phyloP scores from a whole-genome alignment of 495 filamentous ascomycete genomes.

The Letharia lupina region DNA sequence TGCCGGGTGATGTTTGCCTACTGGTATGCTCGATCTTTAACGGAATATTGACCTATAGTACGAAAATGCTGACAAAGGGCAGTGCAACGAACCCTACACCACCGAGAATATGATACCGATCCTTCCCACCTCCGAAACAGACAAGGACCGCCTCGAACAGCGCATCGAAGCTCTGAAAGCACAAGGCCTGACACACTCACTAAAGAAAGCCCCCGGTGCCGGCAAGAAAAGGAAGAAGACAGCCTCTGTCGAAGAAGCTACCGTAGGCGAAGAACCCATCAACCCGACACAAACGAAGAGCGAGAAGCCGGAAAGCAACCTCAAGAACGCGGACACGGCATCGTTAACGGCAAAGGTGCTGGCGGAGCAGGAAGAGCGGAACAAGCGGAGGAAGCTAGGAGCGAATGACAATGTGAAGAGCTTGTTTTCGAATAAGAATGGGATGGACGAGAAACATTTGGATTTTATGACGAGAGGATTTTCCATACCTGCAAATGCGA shows the following conservation, averaged over 20 bases:
- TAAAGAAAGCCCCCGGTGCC: slow-evolving; percentile 67
- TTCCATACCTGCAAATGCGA: slow-evolving; percentile 44
- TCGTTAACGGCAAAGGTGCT: slow-evolving; percentile 76
- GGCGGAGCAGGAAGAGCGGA: slow-evolving; percentile 72
- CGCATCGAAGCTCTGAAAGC: slow-evolving; percentile 58
- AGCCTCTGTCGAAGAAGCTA: slow-evolving; percentile 25
- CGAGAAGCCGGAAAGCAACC: slow-evolving; percentile 38
- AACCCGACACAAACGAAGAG: slow-evolving; percentile 16
- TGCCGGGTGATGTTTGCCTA: slow-evolving; percentile 54
- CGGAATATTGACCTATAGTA: not conserved
- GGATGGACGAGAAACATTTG: slow-evolving; percentile 42
- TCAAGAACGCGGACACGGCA: slow-evolving; percentile 82
- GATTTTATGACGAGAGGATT: slow-evolving; percentile 79
- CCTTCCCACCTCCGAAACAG: slow-evolving; percentile 58
- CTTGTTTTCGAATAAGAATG: slow-evolving; percentile 53
- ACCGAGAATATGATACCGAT: slow-evolving; percentile 76
- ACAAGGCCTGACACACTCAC: slow-evolving; percentile 68
- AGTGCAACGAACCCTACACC: slow-evolving; percentile 71
- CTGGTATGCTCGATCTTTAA: slow-evolving; percentile 38
- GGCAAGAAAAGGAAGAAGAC: slow-evolving; percentile 61
- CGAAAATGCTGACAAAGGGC: slow-evolving; percentile 21
- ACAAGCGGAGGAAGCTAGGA: slow-evolving; percentile 66
- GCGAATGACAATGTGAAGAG: slow-evolving; percentile 62
- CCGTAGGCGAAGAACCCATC: slow-evolving; percentile 22
- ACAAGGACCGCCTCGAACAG: slow-evolving; percentile 58